Base-by-base conservation (phyloP, 352 stramenopile genomes). In the Pythium phragmitis region DNA sequence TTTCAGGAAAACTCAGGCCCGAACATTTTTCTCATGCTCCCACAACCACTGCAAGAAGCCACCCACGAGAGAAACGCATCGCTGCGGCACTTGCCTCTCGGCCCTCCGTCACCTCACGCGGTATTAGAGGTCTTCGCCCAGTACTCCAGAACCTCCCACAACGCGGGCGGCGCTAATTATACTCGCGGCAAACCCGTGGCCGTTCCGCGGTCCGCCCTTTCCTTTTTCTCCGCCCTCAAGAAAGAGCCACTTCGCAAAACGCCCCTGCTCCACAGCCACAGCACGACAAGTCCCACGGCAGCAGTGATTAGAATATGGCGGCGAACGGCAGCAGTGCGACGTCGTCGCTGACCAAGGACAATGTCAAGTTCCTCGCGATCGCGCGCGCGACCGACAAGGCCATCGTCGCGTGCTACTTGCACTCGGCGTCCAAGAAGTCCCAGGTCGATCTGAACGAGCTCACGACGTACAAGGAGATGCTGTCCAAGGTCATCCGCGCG, bases 291-390 rank as follows among this genome's bases (percentile, higher is more conserved):
- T 9, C 47, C 16, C 26, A 52, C 21, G 57, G 23, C 8, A n/a
- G 36, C 26, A 30, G 26, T 30, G 21, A 30, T 30, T 30, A 30
- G 26, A 61, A 26, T 8, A 72, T 72, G 65, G 60, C 65, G 14
- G 30, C 59, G 11, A 50, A 41, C 37, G 65, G 59, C 42, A 73
- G 72, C 36, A 28, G 41, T 16, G 7, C 49, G 16, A 49, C 50
- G 33, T 26, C 63, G 45, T 72, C 86, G 50, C 57, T 95, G 54
- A 92, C 79, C 39, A 75, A 77, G 51, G 84, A 90, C 73, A 93
- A 95, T 49, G 69, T 91, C 74, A 92, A 92, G 80, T 94, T 94
- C 64, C 49, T 94, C 50, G 83, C 81, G 51, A 88, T 94, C 48
- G 85, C 85, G 26, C 82, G 85, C 11, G 85, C 83, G 23, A 88